Conservation (phyloP, 129 eudicot species). For the Tagetes patula region DNA sequence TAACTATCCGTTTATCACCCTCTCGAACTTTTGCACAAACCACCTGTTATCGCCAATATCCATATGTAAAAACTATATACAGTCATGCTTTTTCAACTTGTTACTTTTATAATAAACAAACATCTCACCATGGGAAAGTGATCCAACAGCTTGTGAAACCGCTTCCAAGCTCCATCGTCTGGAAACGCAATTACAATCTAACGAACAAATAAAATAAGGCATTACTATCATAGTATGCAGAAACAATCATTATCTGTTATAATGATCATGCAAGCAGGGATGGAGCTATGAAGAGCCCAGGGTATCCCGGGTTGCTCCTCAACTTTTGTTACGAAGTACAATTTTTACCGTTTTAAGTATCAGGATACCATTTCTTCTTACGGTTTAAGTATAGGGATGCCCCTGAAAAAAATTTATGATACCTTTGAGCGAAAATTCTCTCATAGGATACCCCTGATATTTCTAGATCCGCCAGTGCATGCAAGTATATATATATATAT, state of each 20-base stretch:
- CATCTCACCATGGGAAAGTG: conserved; percentile 58
- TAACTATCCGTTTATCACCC: conserved; percentile 82
- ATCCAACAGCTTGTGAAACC: conserved; percentile 80
- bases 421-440: no score
- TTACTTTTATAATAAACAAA: neutral
- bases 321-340: no score
- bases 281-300: no score
- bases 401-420: no score
- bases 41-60: conserved; percentile 41
- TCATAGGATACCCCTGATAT: neutral
- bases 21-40: conserved; percentile 91
- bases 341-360: no score
- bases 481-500: neutral
- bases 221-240: neutral
- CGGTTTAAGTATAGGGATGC: no score
- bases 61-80: neutral
- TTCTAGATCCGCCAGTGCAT: neutral
- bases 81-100: conserved; percentile 1
- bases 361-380: no score
- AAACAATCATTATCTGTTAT: conserved; percentile 2
- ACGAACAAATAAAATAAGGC: neutral
- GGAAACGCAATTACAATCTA: conserved; percentile 92
- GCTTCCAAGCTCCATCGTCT: conserved; percentile 98
- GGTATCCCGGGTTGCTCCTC: no score
- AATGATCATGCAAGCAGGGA: no score